These are phyloP conservation scores for Flueggea neowawraea DNA, from an alignment of 441 rosid species.

Conservation along the genomic window DNA sequence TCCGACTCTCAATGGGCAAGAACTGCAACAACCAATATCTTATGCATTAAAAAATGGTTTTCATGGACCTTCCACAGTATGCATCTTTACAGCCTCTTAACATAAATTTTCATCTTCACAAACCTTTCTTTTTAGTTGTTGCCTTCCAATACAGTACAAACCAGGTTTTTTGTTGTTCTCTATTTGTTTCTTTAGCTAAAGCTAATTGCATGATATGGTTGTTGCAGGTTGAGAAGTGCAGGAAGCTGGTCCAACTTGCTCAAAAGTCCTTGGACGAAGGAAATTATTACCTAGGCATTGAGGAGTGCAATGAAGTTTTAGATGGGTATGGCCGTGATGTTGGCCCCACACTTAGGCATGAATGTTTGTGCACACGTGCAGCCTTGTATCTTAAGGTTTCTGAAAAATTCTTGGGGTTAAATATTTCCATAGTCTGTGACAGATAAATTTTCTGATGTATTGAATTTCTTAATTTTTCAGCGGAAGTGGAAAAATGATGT, in stretches of 20 bases:
- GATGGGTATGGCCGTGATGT: conserved; percentile 55
- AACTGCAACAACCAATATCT: conserved; percentile 38
- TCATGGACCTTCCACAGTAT: conserved; percentile 38
- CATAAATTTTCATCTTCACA: too few relatives aligned
- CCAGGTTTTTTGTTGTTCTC: too few relatives aligned
- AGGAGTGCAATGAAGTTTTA: conserved; percentile 89
- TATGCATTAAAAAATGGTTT: conserved; percentile 21
- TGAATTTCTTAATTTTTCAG: conserved; percentile 33
- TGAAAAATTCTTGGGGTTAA: conserved; percentile 13
- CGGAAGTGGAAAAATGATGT: conserved; percentile 97
- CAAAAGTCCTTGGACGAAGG: conserved; percentile 66
- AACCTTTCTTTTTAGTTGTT: too few relatives aligned
- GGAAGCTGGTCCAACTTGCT: conserved; percentile 53
- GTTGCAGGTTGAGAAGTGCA: conserved; percentile 69
- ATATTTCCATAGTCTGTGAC: conserved; percentile 11
- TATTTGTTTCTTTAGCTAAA: neutral
- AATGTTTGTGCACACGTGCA: conserved; percentile 92
- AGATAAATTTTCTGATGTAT: neutral
- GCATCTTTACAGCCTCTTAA: conserved; percentile 6
- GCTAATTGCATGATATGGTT: conserved; percentile 26
- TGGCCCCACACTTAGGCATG: conserved; percentile 50
- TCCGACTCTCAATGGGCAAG: conserved; percentile 46
- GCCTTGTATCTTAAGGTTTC: conserved; percentile 92
- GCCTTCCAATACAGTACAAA: too few relatives aligned
- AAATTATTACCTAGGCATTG: conserved; percentile 63